A percentile compares a stretch with the other conserved stretches of the same genome.
phyloP scores from a whole-genome alignment of 306 rosid genomes.

The Trichosanthes cucumerina region DNA sequence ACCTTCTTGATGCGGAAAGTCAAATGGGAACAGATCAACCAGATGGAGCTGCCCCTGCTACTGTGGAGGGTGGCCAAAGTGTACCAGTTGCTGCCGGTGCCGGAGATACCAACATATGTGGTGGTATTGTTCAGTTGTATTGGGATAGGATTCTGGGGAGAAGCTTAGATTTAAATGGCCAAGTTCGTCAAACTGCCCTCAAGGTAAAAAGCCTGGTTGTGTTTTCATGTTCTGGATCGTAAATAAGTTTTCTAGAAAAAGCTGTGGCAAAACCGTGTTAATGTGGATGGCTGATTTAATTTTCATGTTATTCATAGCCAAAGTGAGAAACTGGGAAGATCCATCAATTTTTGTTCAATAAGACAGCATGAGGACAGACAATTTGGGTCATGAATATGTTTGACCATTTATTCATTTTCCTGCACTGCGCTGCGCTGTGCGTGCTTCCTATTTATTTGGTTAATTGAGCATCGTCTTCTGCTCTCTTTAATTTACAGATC shows the following conservation, averaged over 20 bases:
- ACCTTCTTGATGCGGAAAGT: constrained; percentile 91
- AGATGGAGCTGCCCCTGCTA: constrained; percentile 25
- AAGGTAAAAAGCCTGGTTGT: constrained; percentile 48
- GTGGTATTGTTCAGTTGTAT: constrained; percentile 90
- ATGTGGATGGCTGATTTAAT: not conserved
- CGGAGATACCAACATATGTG: constrained; percentile 97
- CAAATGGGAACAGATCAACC: constrained; percentile 60
- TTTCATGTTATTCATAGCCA: not conserved
- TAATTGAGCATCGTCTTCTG: not conserved
- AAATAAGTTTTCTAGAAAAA: not conserved
- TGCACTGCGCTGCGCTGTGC: not conserved
- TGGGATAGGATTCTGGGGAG: constrained; percentile 80
- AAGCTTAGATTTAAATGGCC: constrained; percentile 67
- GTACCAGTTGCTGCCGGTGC: constrained; percentile 99
- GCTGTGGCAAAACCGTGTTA: not conserved
- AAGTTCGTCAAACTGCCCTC: constrained; percentile 75
- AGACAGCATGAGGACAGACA: not conserved
- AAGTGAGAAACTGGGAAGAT: not conserved
- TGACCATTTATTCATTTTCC: not conserved
- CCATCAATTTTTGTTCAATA: not conserved
- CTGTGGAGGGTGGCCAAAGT: constrained; percentile 51
- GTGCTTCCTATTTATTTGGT: not conserved
- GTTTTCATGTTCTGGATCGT: not conserved
- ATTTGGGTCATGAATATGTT: not conserved
- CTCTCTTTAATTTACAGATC: constrained; percentile 43